phyloP scores from a whole-genome alignment of 768 basidiomycete genomes.

The Sistotremastrum suecicum region DNA sequence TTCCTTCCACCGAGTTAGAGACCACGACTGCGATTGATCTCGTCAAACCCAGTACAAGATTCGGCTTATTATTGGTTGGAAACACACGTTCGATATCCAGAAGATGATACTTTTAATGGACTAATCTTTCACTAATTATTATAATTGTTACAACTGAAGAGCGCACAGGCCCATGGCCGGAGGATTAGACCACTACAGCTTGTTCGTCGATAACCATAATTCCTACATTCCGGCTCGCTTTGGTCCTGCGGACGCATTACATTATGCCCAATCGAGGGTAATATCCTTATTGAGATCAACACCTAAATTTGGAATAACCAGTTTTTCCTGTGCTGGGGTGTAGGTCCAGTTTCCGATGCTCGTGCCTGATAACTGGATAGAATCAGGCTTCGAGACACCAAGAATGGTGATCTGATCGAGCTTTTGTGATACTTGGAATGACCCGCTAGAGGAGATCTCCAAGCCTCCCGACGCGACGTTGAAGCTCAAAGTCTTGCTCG shows the following conservation, averaged over 20 bases:
- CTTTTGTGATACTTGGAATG: constrained; percentile 30
- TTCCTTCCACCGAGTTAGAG: constrained; percentile 36
- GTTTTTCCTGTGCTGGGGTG: constrained; percentile 21
- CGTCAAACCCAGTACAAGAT: constrained; percentile 58
- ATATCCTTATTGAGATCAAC: constrained; percentile 29
- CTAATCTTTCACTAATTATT: too few relatives aligned
- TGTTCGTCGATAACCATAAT: too few relatives aligned
- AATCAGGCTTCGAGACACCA: constrained; percentile 19
- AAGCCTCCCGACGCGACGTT: constrained; percentile 21
- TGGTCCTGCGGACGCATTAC: neutral
- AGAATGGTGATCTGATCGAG: constrained; percentile 43
- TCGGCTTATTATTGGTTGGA: constrained; percentile 62
- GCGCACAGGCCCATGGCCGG: too few relatives aligned
- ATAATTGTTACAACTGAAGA: too few relatives aligned
- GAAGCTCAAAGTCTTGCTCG: constrained; percentile 35
- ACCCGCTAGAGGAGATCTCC: constrained; percentile 22
- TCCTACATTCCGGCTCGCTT: too few relatives aligned
- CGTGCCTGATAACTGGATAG: neutral
- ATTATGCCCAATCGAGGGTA: constrained; percentile 22
- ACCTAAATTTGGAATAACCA: constrained; percentile 24
- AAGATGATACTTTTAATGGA: too few relatives aligned
- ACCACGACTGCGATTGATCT: constrained; percentile 47
- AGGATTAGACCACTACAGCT: too few relatives aligned
- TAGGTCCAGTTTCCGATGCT: constrained; percentile 23
- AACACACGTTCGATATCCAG: constrained; percentile 1